Evolutionary conservation across 1,284 basidiomycete species (phyloP).

Genomic region (Malassezia dermatis): DNA sequence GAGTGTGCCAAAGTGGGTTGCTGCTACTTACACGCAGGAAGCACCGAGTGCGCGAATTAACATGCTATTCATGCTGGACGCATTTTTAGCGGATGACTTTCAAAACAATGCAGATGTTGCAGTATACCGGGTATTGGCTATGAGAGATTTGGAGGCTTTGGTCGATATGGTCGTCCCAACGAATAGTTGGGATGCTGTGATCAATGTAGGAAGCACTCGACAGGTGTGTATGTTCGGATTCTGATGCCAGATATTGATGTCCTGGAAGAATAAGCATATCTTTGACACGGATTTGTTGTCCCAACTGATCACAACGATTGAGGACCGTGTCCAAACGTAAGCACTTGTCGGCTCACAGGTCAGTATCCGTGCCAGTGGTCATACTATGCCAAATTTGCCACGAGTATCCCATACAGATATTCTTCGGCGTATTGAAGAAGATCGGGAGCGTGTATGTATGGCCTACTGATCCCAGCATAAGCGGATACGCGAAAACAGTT

Average conservation of each 20-base stretch:
- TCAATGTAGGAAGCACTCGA: constrained; percentile 19
- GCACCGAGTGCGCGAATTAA: constrained; percentile 82
- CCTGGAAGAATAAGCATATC: constrained; percentile 17
- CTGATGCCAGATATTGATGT: constrained; percentile 15
- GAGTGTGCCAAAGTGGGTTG: constrained; percentile 50
- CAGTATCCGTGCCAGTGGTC: constrained; percentile 51
- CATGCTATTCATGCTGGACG: constrained; percentile 80
- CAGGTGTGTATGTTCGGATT: constrained; percentile 1
- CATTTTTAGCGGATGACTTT: constrained; percentile 51
- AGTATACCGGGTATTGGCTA: constrained; percentile 15
- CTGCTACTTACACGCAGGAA: constrained; percentile 55
- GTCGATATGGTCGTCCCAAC: constrained; percentile 20
- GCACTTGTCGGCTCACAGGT: constrained; percentile 2
- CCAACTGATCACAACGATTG: not conserved
- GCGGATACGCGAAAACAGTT: constrained; percentile 69
- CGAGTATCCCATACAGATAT: constrained; percentile 54
- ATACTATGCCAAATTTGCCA: constrained; percentile 19
- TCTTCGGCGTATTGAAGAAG: constrained; percentile 67
- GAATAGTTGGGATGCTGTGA: constrained; percentile 21
- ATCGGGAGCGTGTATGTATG: constrained; percentile 15
- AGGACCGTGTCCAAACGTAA: constrained; percentile 3
- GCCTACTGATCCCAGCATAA: constrained; percentile 57
- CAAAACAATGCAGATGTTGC: constrained; percentile 8
- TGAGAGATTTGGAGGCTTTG: constrained; percentile 16
- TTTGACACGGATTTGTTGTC: constrained; percentile 10